Base-by-base conservation (phyloP, 371 early-diverging fungal species). In the Zychaea mexicana region DNA sequence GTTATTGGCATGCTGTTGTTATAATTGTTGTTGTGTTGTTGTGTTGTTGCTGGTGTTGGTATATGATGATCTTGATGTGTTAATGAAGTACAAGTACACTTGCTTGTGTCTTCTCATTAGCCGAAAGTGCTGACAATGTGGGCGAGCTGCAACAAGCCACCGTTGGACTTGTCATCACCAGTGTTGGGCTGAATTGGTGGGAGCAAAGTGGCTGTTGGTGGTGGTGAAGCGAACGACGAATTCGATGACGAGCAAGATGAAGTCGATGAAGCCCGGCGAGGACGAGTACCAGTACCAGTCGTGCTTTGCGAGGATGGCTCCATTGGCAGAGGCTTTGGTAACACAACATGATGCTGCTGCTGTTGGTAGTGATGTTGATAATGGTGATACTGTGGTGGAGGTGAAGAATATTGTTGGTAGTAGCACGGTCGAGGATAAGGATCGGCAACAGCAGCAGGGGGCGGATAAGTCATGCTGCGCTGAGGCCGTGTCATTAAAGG, bases 41-140 rank as follows among this genome's bases (percentile, higher is more conserved):
- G 42, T 39, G 39, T 39, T 3, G 42, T 42, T 42, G 42, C 3
- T 42, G 39, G 8, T 3, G n/a, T 15, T 39, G 39, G n/a, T 39
- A 3, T 12, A 17, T 42, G 42, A 12, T 42, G 42, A 12, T 42
- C 13, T 42, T 42, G 3, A 42, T 42, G 42, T 17, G 13, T 42
- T 12, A 12, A 42, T 17, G 2, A 1, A 7, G n/a, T 1, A 15
- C 42, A 52, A 24, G 2, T 52, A 27, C 15, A n/a, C n/a, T n/a
- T n/a, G n/a, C n/a, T n/a, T n/a, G n/a, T n/a, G n/a, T n/a, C n/a
- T n/a, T n/a, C n/a, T n/a, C n/a, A 22, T 73, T 57, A 73, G 58
- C 69, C 69, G 32, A 69, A 67, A 5, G 69, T 66, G 65, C 73
- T 73, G 55, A 73, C 70, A 42, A 69, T 64, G 52, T 69, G 52